Base-by-base conservation (phyloP, 257 asterid genomes). In the Linderniella brevidens region DNA sequence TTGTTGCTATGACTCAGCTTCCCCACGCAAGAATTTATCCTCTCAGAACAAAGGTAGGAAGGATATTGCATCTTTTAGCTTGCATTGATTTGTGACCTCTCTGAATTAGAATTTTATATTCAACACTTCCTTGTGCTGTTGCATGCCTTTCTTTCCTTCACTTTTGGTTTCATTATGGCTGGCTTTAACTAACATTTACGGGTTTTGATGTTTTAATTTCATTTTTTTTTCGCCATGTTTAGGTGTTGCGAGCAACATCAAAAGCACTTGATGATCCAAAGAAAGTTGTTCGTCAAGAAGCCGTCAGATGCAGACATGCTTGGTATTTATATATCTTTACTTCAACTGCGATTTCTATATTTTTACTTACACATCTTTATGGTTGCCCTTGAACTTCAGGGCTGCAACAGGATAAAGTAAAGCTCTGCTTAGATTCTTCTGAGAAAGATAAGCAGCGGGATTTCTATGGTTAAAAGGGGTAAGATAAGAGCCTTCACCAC, bases 241-340 rank as follows among this genome's bases (percentile, higher is more conserved):
- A 87, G 97, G 95, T 88, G 63, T 62, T 74, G 66, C 77, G 36
- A 70, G 90, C 98, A 44, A 57, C 70, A 57, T 56, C 74, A 50
- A 74, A 71, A 65, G 90, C 87, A 54, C 80, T 88, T 40, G 93
- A 80, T 66, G 98, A 88, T 69, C 93, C 87, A 38, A 88, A 88
- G 76, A 64, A 92, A 59, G 63, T 40, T 47, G 92, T 88, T 57
- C 87, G 98, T 57, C 80, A 69, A 71, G 94, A 78, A 68, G 98
- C 94, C 35, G 92, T 79, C 59, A 80, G 75, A 68, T 84, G 98
- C 48, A 79, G 77, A n/a, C 90, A 69, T 41, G 83, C 92, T 55
- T 88, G 98, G 98, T 80, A 56, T 25, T 25, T 6, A 25, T 2
- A 25, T 25, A 3, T 6, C 32, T 25, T 6, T 25, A 25, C 32